phyloP scores from a whole-genome alignment of 139 green algal genomes.

The Tetratostichococcus sp. region DNA sequence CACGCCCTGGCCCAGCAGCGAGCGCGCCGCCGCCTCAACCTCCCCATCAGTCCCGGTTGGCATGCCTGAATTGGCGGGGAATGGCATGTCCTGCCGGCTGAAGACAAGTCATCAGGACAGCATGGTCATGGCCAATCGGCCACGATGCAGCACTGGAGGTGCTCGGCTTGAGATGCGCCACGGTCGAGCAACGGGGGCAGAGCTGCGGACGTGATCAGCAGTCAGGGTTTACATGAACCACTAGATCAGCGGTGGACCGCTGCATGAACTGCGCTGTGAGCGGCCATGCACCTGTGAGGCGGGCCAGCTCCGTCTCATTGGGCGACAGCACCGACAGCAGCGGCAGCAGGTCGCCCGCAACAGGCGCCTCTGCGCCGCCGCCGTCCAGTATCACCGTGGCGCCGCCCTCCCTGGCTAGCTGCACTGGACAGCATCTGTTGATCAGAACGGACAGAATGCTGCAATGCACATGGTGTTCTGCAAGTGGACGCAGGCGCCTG shows the following conservation, averaged over 20 bases:
- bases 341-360: conserved; percentile 57
- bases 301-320: conserved; percentile 87
- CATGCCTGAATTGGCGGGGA: conserved; percentile 46
- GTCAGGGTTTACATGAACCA: no score
- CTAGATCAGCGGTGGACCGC: not conserved
- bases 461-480: no score
- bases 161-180: no score
- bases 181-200: no score
- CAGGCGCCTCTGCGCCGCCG: conserved; percentile 66
- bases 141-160: no score
- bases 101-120: not conserved
- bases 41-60: conserved; percentile 44
- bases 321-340: conserved; percentile 65
- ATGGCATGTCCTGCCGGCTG: conserved; percentile 3
- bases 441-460: not conserved
- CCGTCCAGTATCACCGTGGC: conserved; percentile 83
- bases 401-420: conserved; percentile 50
- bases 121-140: not conserved
- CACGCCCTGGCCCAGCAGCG: conserved; percentile 55
- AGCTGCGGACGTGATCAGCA: no score
- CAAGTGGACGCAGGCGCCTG: no score
- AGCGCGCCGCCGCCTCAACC: conserved; percentile 41
- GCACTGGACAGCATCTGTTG: not conserved
- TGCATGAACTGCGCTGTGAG: not conserved
- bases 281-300: conserved; percentile 67